Base-by-base conservation (phyloP, 1,284 basidiomycete species). In the Cryptococcus hybrid region DNA sequence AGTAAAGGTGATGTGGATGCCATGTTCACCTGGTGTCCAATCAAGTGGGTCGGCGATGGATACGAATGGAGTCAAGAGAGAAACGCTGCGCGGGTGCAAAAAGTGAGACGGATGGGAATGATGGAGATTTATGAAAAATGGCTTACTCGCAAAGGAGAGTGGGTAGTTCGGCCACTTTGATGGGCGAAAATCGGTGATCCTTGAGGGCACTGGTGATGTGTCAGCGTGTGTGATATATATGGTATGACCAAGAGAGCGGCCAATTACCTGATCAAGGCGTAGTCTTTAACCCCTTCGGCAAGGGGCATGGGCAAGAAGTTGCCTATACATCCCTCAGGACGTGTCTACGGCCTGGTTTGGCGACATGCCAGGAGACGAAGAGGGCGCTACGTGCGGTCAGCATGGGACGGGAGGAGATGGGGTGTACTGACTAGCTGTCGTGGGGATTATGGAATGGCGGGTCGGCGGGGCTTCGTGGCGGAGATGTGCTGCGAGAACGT, bases 1-100 rank as follows among this genome's bases (percentile, higher is more conserved):
- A 34, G 86, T 83, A 75, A 98, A 90, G 18, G 86, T 84, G 63
- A 99, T 89, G 74, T 89, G 85, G 74, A 98, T 94, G 51, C 95
- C 95, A 78, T 99, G 95, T 2, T 84, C 83, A 58, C 94, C 95
- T 60, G 95, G 77, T 7, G 86, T 87, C 95, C 95, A 99, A 78
- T 93, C 91, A 53, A 95, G 85, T 69, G 95, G 93, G 43, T 88
- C 85, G 24, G 82, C 73, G 55, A 87, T 91, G 67, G 89, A 84
- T 78, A 94, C 92, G 73, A 97, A 97, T 65, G 93, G 85, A 13
- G 92, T 97, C 56, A 99, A 84, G 62, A 99, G 83, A 37, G 93
- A 97, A 54, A 99, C 83, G 53, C 92, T 91, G 70, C n/a, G 13
- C 38, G 44, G 7, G 39, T 13, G 44, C 47, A 13, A 38, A 58